Conservation (phyloP, 495 filamentous ascomycete genomes). For the Cladorrhinum samala region DNA sequence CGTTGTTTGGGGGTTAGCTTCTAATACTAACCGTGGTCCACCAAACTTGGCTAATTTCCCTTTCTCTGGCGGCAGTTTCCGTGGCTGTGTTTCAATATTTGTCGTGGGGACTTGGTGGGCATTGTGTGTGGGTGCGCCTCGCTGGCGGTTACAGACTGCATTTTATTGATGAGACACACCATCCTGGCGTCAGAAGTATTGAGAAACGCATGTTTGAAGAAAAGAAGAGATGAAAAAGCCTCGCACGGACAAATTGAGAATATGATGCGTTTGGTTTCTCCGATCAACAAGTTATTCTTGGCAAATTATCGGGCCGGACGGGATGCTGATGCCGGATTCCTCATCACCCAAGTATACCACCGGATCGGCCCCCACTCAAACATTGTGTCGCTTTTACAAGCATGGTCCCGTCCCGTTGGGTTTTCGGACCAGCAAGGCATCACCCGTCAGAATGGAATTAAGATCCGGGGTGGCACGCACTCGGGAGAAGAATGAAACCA, state of each 20-base stretch:
- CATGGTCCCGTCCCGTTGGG: neutral
- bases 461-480: neutral
- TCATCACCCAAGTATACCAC: no score
- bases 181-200: no score
- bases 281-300: no score
- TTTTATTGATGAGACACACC: neutral
- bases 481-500: neutral
- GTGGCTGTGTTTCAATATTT: conserved; percentile 4
- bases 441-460: neutral
- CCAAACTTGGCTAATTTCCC: neutral
- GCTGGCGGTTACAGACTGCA: neutral
- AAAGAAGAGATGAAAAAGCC: no score
- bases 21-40: neutral
- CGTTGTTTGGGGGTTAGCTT: neutral
- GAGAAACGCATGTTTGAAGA: no score
- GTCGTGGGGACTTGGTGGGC: neutral
- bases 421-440: neutral
- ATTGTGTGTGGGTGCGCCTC: neutral
- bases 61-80: neutral
- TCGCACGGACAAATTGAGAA: no score
- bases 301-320: no score
- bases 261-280: no score
- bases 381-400: neutral
- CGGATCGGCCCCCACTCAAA: no score
- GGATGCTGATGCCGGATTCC: no score